Base-by-base conservation (phyloP, 2,329 filamentous ascomycete species). In the Penicillium paneum region DNA sequence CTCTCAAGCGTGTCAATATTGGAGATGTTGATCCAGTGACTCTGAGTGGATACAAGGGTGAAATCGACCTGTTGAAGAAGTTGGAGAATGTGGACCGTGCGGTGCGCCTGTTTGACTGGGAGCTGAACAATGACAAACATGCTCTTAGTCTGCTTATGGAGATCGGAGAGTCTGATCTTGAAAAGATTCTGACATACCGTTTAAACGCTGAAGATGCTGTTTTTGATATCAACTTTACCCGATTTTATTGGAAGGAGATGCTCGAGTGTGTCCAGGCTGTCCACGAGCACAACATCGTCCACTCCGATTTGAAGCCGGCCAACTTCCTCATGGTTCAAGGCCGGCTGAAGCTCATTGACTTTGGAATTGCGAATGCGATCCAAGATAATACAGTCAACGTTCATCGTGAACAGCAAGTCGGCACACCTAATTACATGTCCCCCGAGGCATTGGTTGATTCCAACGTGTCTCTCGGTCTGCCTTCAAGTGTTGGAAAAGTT, bases 171-270 rank as follows among this genome's bases (percentile, higher is more conserved):
- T 85, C 93, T 21, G 94, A 99, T 72, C 83, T 99, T 67, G 89
- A 95, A 68, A 90, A 88, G 52, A 85, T 97, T 50, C 82, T 99
- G 60, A 87, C 86, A 34, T 83, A 86, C 60, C 85, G 86, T 10
- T 78, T 90, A 65, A 90, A 86, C 66, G 83, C 80, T 0, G 87
- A 91, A 57, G 84, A 88, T 50, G 84, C 89, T 36, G 83, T 81
- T 56, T 88, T 99, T 57, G 94, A 99, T 69, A 82, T 90, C 1
- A 89, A 88, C 49, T 97, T 97, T 71, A 91, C 94, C 12, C 88
- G 94, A n/a, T 95, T 90, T 75, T 96, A 96, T 79, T 99, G 94
- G 94, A 94, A 96, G 73, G 94, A 99, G 75, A 99, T 99, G 94
- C 86, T 99, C 17, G 91, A 96, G 72, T 97, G 94, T 70, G 85